Conservation (phyloP, 306 rosid genomes). For the Vigna trinervia region DNA sequence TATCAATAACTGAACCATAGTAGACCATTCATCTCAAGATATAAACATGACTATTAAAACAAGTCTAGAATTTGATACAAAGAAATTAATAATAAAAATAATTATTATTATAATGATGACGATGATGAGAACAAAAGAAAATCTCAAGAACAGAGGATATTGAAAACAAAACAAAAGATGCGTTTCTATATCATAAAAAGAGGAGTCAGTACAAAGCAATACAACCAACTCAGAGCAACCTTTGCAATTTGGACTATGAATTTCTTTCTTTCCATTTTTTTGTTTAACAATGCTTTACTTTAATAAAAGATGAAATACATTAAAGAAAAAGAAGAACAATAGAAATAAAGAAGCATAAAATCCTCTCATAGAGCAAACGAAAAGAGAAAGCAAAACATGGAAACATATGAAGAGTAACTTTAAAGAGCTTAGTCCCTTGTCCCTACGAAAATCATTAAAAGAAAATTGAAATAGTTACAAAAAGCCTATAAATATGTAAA, state of each 20-base stretch:
- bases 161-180: slow-evolving; percentile 27
- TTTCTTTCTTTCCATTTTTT: slow-evolving; percentile 17
- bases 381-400: too few relatives aligned
- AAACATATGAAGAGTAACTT: too few relatives aligned
- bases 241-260: slow-evolving; percentile 9
- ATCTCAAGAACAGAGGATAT: slow-evolving; percentile 26
- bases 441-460: too few relatives aligned
- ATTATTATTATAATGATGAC: background rate
- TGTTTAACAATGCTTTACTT: slow-evolving; percentile 19
- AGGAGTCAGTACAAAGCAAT: background rate
- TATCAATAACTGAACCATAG: slow-evolving; percentile 71
- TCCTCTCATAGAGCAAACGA: too few relatives aligned
- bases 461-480: background rate
- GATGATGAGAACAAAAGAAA: background rate
- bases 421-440: too few relatives aligned
- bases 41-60: slow-evolving; percentile 40
- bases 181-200: slow-evolving; percentile 20
- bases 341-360: background rate
- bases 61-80: slow-evolving; percentile 32
- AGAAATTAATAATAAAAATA: too few relatives aligned
- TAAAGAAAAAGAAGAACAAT: background rate
- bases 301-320: slow-evolving; percentile 12
- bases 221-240: slow-evolving; percentile 27
- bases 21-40: slow-evolving; percentile 44
- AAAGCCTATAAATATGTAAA: slow-evolving; percentile 18